phyloP scores from a whole-genome alignment of 495 filamentous ascomycete genomes.

The Neurospora cerealis region DNA sequence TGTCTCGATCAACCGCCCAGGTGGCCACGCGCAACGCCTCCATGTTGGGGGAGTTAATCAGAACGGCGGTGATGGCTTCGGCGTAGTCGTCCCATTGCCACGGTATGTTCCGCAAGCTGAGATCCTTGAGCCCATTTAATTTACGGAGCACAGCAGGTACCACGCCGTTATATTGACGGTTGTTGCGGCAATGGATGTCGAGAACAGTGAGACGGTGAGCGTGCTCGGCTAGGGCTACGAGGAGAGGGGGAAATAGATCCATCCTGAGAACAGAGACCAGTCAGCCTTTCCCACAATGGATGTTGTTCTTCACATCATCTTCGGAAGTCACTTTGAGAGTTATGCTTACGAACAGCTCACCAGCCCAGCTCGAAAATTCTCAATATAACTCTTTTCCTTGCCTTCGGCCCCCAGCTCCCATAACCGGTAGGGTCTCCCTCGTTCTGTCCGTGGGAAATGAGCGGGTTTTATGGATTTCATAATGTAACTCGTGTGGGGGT shows the following conservation, averaged over 20 bases:
- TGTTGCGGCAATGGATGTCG: background rate
- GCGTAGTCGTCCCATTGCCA: background rate
- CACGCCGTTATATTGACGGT: too few relatives aligned
- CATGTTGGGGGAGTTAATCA: background rate
- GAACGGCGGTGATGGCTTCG: background rate
- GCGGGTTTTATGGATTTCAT: too few relatives aligned
- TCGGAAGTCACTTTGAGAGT: background rate
- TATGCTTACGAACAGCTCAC: background rate
- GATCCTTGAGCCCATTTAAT: background rate
- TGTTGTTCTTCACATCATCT: background rate
- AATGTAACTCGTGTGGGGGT: too few relatives aligned
- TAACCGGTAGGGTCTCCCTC: too few relatives aligned
- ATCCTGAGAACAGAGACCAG: background rate
- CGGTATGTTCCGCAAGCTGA: background rate
- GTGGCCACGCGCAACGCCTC: background rate
- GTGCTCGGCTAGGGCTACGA: background rate
- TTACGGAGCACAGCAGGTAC: background rate
- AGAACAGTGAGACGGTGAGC: background rate
- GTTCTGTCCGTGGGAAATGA: too few relatives aligned
- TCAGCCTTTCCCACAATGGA: background rate
- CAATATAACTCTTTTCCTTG: background rate
- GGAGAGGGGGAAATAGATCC: background rate
- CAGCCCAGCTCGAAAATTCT: background rate
- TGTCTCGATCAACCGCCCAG: rapidly evolving
- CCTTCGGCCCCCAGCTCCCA: background rate